A percentile compares a stretch with the other conserved stretches of the same genome.
Evolutionary conservation across 192 early-diverging fungal genomes (phyloP).

Genomic region (Backusella tuberculispora): DNA sequence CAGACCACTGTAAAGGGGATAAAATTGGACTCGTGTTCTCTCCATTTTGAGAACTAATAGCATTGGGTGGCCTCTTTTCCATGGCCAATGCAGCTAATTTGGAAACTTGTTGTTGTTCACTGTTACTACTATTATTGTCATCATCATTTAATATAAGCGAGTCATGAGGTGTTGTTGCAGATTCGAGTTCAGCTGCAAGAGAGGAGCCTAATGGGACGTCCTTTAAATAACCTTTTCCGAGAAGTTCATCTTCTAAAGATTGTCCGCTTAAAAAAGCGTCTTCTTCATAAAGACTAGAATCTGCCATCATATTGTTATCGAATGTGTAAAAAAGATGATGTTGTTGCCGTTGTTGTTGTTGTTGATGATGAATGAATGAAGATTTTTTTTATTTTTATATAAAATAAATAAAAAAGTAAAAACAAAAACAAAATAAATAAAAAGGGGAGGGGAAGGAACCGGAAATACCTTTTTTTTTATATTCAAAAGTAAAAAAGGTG

Average conservation of each 20-base stretch:
- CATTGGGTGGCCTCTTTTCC: background rate
- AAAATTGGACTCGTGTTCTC: constrained; percentile 24
- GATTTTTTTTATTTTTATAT: too few species aligned
- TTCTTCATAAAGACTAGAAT: constrained; percentile 30
- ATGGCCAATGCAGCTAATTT: constrained; percentile 19
- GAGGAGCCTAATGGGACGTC: constrained; percentile 38
- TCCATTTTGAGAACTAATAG: background rate
- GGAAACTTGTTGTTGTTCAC: background rate
- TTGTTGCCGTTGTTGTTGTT: too few species aligned
- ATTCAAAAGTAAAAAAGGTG: too few species aligned
- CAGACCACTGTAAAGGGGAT: constrained; percentile 40
- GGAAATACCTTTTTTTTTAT: too few species aligned
- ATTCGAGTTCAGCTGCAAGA: constrained; percentile 43
- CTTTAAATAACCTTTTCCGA: constrained; percentile 40
- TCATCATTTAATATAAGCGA: background rate
- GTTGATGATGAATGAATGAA: too few species aligned
- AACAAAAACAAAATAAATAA: too few species aligned
- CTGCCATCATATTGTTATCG: constrained; percentile 23
- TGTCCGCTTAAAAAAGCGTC: constrained; percentile 33
- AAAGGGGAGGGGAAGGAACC: too few species aligned
- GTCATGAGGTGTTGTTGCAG: constrained; percentile 20
- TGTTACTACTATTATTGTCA: background rate
- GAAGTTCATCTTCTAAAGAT: constrained; percentile 44
- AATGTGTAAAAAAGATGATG: too few species aligned
- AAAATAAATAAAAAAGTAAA: too few species aligned